Percentiles rank a stretch among this genome's conserved stretches.
These are phyloP conservation scores for Bipolaris victoriae DNA, from an alignment of 2,329 filamentous ascomycete genomes.

Conservation along the genomic window DNA sequence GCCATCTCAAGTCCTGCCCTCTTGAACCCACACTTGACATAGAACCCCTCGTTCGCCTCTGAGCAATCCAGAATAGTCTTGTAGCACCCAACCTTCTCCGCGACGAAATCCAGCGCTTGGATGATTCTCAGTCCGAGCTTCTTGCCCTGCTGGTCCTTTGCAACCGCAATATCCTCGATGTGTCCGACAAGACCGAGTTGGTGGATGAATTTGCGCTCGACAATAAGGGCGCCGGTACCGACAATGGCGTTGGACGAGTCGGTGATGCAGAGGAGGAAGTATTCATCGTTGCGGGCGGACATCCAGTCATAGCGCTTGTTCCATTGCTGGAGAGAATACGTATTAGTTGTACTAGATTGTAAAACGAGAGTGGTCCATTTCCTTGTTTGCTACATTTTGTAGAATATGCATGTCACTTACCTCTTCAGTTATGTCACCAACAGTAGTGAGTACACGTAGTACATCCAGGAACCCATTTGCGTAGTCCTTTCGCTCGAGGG, in stretches of 20 bases:
- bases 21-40: conserved; percentile 96
- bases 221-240: conserved; percentile 87
- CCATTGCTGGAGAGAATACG: conserved; percentile 56
- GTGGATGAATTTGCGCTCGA: conserved; percentile 94
- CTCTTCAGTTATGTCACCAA: conserved; percentile 80
- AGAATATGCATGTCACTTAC: conserved; percentile 39
- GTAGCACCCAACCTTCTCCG: conserved; percentile 89
- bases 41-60: conserved; percentile 95
- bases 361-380: neutral
- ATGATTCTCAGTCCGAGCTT: conserved; percentile 92
- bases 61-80: conserved; percentile 97
- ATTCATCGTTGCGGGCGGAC: conserved; percentile 72
- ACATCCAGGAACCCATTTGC: conserved; percentile 86
- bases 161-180: conserved; percentile 96
- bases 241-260: conserved; percentile 75
- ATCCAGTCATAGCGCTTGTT: conserved; percentile 84
- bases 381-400: neutral
- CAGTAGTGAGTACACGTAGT: conserved; percentile 86
- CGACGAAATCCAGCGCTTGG: conserved; percentile 88
- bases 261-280: conserved; percentile 86
- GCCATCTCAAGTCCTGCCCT: conserved; percentile 95
- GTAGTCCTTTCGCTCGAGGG: conserved; percentile 80
- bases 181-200: conserved; percentile 84
- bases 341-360: neutral
- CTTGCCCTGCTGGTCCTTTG: conserved; percentile 95